Percentiles rank a stretch among this genome's conserved stretches.
Conservation (phyloP, 2,329 filamentous ascomycete species). For the Colletotrichum karsti region DNA sequence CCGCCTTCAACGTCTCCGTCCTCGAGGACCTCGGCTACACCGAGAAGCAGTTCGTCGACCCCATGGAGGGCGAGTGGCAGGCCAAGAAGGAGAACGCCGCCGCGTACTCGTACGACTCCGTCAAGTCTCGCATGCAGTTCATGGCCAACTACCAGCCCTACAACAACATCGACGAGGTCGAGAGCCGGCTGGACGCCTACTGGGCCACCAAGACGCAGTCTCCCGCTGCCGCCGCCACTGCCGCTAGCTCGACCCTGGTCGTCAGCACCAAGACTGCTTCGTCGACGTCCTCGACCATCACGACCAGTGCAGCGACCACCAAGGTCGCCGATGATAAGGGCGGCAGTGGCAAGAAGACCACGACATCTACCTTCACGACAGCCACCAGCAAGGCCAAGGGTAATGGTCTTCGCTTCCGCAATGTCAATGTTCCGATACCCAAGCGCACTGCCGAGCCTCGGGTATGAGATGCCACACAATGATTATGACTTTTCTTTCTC, state of each 20-base stretch:
- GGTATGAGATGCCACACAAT: not conserved
- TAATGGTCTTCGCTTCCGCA: constrained; percentile 2
- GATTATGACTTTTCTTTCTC: too few species aligned
- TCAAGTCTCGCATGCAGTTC: constrained; percentile 39
- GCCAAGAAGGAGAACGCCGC: constrained; percentile 37
- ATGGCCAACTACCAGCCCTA: constrained; percentile 44
- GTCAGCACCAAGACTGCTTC: not conserved
- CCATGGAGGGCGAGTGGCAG: constrained; percentile 45
- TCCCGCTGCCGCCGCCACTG: not conserved
- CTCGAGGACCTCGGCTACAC: constrained; percentile 46
- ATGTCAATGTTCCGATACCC: constrained; percentile 3
- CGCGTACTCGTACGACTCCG: constrained; percentile 36
- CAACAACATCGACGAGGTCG: constrained; percentile 39
- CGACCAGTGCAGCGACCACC: not conserved
- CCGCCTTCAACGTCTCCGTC: constrained; percentile 49
- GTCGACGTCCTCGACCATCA: not conserved
- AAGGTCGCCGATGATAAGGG: not conserved
- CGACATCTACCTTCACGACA: not conserved
- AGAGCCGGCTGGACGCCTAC: constrained; percentile 40
- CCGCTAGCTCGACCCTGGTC: not conserved
- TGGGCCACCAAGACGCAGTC: constrained; percentile 33
- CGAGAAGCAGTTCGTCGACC: constrained; percentile 45
- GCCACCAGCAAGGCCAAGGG: constrained; percentile 8
- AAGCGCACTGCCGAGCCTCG: constrained; percentile 6
- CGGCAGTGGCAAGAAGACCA: constrained; percentile 4